These are phyloP conservation scores for Aspergillus bombycis DNA, from an alignment of 2,329 filamentous ascomycete genomes.

Conservation along the genomic window DNA sequence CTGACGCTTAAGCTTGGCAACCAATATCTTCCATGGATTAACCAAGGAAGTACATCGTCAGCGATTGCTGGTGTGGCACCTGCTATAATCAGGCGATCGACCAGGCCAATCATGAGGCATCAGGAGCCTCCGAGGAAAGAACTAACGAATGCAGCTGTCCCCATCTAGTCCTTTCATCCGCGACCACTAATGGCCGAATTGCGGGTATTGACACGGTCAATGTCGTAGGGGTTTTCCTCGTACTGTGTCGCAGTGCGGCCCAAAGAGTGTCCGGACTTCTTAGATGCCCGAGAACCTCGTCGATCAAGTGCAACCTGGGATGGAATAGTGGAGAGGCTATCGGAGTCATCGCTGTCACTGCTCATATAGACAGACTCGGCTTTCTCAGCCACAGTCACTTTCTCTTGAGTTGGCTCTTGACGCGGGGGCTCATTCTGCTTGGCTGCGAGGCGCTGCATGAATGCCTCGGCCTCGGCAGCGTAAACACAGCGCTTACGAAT, in stretches of 20 bases:
- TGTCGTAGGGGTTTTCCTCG: constrained; percentile 18
- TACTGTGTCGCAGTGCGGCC: constrained; percentile 9
- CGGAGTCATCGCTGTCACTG: constrained; percentile 3
- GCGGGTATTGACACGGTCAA: constrained; percentile 13
- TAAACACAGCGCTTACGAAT: constrained; percentile 44
- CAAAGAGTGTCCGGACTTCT: constrained; percentile 3
- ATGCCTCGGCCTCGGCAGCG: constrained; percentile 37
- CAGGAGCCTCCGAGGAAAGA: not conserved
- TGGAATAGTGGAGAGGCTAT: constrained; percentile 1
- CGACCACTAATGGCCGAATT: constrained; percentile 4
- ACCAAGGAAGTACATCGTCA: not conserved
- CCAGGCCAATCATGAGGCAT: not conserved
- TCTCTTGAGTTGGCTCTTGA: not conserved
- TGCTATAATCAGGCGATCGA: not conserved
- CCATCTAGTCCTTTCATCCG: not conserved
- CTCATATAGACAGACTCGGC: not conserved
- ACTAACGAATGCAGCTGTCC: not conserved
- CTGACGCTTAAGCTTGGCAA: not conserved
- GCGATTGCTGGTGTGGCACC: not conserved
- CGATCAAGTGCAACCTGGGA: constrained; percentile 1
- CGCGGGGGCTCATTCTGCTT: not conserved
- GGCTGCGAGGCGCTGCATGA: constrained; percentile 27
- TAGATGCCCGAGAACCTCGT: constrained; percentile 5
- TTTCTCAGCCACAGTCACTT: not conserved
- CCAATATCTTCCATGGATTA: not conserved